phyloP scores from a whole-genome alignment of 345 rosid species.

The Hibiscus tridactylites region DNA sequence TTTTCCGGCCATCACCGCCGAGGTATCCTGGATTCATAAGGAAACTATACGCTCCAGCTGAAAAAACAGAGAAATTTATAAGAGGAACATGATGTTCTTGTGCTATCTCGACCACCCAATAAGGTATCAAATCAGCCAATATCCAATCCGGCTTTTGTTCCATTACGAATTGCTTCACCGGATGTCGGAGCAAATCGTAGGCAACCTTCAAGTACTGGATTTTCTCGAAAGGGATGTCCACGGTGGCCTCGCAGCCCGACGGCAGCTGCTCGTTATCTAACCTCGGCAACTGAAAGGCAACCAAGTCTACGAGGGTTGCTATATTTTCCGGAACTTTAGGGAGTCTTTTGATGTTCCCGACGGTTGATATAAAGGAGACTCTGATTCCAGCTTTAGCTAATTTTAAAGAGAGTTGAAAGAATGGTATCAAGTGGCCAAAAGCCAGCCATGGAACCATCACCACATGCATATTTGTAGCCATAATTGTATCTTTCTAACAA shows the following conservation, averaged over 20 bases:
- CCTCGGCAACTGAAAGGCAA: slow-evolving; percentile 16
- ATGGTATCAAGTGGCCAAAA: background rate
- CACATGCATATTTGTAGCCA: background rate
- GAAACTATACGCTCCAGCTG: background rate
- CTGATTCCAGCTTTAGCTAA: slow-evolving; percentile 10
- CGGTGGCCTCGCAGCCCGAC: slow-evolving; percentile 19
- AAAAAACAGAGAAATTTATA: slow-evolving; percentile 5
- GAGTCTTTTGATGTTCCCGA: slow-evolving; percentile 21
- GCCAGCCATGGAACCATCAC: slow-evolving; percentile 4
- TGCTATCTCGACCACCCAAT: slow-evolving; percentile 20
- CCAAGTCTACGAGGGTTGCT: background rate
- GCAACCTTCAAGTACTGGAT: slow-evolving; percentile 19
- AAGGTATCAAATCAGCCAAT: slow-evolving; percentile 12
- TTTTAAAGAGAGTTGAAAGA: background rate
- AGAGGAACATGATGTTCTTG: slow-evolving; percentile 14
- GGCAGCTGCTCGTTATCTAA: slow-evolving; percentile 2
- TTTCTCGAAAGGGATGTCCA: slow-evolving; percentile 5
- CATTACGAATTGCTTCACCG: slow-evolving; percentile 14
- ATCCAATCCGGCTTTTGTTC: slow-evolving; percentile 20
- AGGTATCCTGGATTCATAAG: background rate
- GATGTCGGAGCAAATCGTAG: slow-evolving; percentile 21
- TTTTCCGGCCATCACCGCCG: background rate
- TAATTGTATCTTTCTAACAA: background rate
- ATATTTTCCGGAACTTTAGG: slow-evolving; percentile 20
- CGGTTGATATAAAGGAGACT: slow-evolving; percentile 22